Base-by-base conservation (phyloP, 768 basidiomycete genomes). In the Leucosporidium creatinivorum region DNA sequence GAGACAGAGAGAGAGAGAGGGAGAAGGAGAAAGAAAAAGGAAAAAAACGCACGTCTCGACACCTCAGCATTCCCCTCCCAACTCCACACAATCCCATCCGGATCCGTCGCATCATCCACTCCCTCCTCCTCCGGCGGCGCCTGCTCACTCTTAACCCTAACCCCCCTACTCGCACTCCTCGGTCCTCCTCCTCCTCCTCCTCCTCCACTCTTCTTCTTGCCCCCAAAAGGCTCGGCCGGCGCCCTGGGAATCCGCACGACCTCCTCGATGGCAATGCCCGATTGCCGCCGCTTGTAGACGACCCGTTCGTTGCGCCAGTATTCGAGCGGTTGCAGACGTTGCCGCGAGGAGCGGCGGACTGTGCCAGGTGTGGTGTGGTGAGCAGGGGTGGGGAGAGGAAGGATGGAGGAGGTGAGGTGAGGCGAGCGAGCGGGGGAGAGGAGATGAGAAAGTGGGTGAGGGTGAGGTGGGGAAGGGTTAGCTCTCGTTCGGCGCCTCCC, bases 221-320 rank as follows among this genome's bases (percentile, higher is more conserved):
- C 79, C 2, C 82, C 81, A 4, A 87, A 80, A 8, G 86, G 83
- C 58, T 74, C 76, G 4, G 81, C 76, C 3, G 81, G 78, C 21
- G 84, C 83, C 51, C 85, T 81, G 1, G 83, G 85, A 19, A 85
- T 75, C 59, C 84, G 80, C 64, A 86, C 75, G 63, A 93, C 82
- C 77, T 86, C 82, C 76, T 85, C 81, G 75, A 91, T 87, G 17
- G 80, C 79, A 13, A 79, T 69, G 28, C 81, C 84, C 10, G 82
- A 81, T 13, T 82, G 79, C 18, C 83, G 82, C 26, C 86, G 83
- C 9, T 87, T 87, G 74, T 91, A 97, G 3, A 93, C 86, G 28
- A 91, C 84, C 69, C 86, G 87, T 79, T 98, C 94, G 72, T 85
- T 85, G n/a, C 92, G 85, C 94, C 94, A 98, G 81, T 83, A 94